Base-by-base conservation (phyloP, 2,329 filamentous ascomycete genomes). In the Aspergillus brasiliensis region DNA sequence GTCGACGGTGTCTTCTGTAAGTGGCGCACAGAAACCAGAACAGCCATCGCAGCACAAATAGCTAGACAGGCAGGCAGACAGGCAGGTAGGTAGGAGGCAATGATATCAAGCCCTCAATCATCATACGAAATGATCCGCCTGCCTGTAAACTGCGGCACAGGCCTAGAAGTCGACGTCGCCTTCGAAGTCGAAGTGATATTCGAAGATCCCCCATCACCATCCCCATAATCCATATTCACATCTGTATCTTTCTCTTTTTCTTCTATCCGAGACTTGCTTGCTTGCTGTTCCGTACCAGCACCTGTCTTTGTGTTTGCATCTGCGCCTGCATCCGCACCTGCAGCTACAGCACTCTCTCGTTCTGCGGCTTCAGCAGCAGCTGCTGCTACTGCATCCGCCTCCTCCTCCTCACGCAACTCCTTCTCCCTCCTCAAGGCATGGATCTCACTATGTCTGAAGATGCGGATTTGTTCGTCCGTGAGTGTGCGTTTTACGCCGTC, bases 381-480 rank as follows among this genome's bases (percentile, higher is more conserved):
- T 38, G 59, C 54, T 57, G 64, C 8, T 17, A 65, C 62, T 25
- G 62, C 61, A 11, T 68, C 67, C n/a, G 71, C 64, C 34, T 62
- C 51, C 23, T 56, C 57, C 53, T 78, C 73, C 47, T 70, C 62
- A 57, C 68, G 62, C 10, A 76, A 60, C 63, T 78, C 71, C 56
- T 71, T 73, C 61, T 83, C 80, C 62, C 86, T 85, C 25, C 91
- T 80, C 40, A 96, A 79, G 11, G 85, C 78, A 70, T 95, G 88
- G 21, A 96, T 84, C 75, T 98, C 94, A 2, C 91, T 94, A 72
- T 96, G 91, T 62, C 93, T 85, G 73, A 97, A 97, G 62, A 97
- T 94, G 56, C 86, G 86, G 67, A 97, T 91, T 79, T 97, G 91
- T 67, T 92, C 91, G 70, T 97, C 91, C 8, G 93, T 97, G 68